Base-by-base conservation (phyloP, 495 filamentous ascomycete genomes). In the Daldinia bambusicola region DNA sequence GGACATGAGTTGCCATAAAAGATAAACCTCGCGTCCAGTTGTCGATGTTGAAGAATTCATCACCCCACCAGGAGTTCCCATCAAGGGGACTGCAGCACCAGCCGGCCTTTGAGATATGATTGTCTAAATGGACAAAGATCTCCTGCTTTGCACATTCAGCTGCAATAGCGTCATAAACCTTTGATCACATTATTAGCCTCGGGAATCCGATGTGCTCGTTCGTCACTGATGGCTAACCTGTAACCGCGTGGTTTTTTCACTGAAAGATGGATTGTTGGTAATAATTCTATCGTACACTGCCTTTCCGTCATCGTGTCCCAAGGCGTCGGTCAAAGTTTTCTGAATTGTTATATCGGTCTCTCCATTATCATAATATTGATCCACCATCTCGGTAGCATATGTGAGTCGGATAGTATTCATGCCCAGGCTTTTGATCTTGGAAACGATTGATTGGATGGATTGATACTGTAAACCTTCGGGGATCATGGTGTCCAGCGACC, bases 401-500 rank as follows among this genome's bases (percentile, higher is more conserved):
- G 87, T 88, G 2, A 89, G 75, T 0, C 87, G 82, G 31, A 89
- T 78, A 10, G 77, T 70, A 58, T 88, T 88, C 80, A 89, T 85
- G 6, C 84, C 84, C 18, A 85, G 57, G 32, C 76, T 76, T 57
- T 83, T 84, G 58, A 88, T 78, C 63, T 83, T 86, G 14, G 67
- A 63, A 0, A 87, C 81, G 14, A 87, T 87, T 5, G 76, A 74
- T 45, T 74, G 74, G 50, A 88, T 80, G 0, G 84, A 85, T 41
- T 81, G 78, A 64, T 89, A 87, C 63, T 88, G 83, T 12, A 89
- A 75, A 0, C 87, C 87, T 69, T 89, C 87, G 0, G 87, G 87
- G 26, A 89, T 75, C 84, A 88, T 89, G 12, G 82, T 76, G 10
- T 88, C 87, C 4, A 77, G 78, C 12, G 81, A 80, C 3, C 80